Percentiles rank a stretch among this genome's conserved stretches.
Conservation (phyloP, 495 filamentous ascomycete genomes). For the Venustampulla echinocandica region DNA sequence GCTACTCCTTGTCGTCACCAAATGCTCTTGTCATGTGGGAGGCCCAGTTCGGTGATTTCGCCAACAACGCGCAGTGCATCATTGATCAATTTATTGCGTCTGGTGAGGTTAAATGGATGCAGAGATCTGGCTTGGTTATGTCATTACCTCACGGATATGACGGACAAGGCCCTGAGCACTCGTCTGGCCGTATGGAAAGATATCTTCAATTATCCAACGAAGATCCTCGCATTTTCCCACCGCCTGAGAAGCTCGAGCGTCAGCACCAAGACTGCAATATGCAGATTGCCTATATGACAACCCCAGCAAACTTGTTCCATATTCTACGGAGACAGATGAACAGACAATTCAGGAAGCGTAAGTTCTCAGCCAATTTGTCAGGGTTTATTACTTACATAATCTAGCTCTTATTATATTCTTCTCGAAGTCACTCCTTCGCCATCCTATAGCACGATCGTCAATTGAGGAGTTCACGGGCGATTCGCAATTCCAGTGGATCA, state of each 20-base stretch:
- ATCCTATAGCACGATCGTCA: slow-evolving; percentile 79
- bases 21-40: slow-evolving; percentile 99
- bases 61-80: slow-evolving; percentile 98
- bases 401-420: slow-evolving; percentile 92
- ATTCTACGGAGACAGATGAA: slow-evolving; percentile 95
- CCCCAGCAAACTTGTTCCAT: slow-evolving; percentile 91
- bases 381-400: not conserved
- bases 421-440: slow-evolving; percentile 87
- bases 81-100: slow-evolving; percentile 98
- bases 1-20: slow-evolving; percentile 93
- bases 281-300: slow-evolving; percentile 94
- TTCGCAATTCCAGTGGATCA: slow-evolving; percentile 93
- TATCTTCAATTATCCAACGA: slow-evolving; percentile 98
- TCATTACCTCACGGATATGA: slow-evolving; percentile 96
- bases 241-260: slow-evolving; percentile 78
- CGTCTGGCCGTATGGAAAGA: slow-evolving; percentile 92
- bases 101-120: slow-evolving; percentile 96
- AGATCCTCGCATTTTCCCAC: slow-evolving; percentile 87
- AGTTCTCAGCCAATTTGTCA: slow-evolving; percentile 28
- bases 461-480: slow-evolving; percentile 86
- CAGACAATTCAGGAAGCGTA: slow-evolving; percentile 97
- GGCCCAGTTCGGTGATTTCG: slow-evolving; percentile 98
- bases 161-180: slow-evolving; percentile 97
- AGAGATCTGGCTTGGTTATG: slow-evolving; percentile 89
- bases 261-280: slow-evolving; percentile 99